A percentile compares a stretch with the other conserved stretches of the same genome.
Conservation (phyloP, 2,329 filamentous ascomycete species). For the Colletotrichum sp. region DNA sequence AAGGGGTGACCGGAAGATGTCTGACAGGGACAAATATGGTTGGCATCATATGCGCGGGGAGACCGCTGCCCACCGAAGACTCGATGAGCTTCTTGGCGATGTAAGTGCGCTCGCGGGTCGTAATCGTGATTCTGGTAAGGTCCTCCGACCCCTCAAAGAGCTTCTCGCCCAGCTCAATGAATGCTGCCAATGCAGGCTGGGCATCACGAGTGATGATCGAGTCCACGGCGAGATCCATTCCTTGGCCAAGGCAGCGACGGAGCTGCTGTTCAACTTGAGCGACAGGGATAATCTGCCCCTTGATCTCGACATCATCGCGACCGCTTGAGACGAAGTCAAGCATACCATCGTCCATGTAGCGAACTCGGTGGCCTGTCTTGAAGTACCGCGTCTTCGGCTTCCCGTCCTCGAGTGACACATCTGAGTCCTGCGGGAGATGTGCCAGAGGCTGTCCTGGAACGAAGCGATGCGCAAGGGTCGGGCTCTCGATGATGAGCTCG, state of each 20-base stretch:
- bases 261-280: conserved; percentile 52
- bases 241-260: conserved; percentile 50
- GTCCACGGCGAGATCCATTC: conserved; percentile 55
- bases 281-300: conserved; percentile 44
- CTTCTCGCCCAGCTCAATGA: conserved; percentile 51
- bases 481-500: conserved; percentile 66
- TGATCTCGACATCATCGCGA: conserved; percentile 44
- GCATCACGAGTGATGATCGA: conserved; percentile 49
- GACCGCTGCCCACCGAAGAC: conserved; percentile 39
- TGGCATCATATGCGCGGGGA: conserved; percentile 50
- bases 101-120: conserved; percentile 48
- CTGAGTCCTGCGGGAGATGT: conserved; percentile 25
- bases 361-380: conserved; percentile 56
- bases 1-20: conserved; percentile 52
- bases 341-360: conserved; percentile 52
- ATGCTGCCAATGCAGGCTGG: conserved; percentile 49
- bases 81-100: conserved; percentile 50
- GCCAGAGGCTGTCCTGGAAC: conserved; percentile 32
- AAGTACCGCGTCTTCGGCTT: conserved; percentile 42
- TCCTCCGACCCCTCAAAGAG: conserved; percentile 41
- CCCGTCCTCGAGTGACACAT: conserved; percentile 25
- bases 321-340: conserved; percentile 53
- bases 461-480: conserved; percentile 48
- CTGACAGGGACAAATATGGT: conserved; percentile 53
- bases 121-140: conserved; percentile 39